Percentiles rank a stretch among this genome's conserved stretches.
Conservation (phyloP, 352 stramenopile species). For the Blastocystis sp. region DNA sequence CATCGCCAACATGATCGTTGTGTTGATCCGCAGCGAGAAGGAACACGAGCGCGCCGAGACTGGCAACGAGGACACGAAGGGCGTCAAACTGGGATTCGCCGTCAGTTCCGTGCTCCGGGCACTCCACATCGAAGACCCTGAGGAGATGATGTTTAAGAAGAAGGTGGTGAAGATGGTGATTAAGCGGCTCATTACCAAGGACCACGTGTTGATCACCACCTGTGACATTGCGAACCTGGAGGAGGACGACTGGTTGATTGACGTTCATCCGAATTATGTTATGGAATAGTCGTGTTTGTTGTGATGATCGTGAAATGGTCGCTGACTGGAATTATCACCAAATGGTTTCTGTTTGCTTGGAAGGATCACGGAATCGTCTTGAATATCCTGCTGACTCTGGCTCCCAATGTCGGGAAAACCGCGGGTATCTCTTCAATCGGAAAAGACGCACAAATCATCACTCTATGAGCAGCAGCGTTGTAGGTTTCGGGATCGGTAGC, state of each 20-base stretch:
- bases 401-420: too few relatives aligned
- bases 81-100: slow-evolving; percentile 66
- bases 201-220: slow-evolving; percentile 60
- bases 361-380: not conserved
- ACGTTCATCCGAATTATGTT: slow-evolving; percentile 58
- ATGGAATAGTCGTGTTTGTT: slow-evolving; percentile 28
- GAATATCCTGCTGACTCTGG: too few relatives aligned
- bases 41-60: slow-evolving; percentile 25
- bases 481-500: not conserved
- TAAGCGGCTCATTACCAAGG: slow-evolving; percentile 67
- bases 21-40: slow-evolving; percentile 65
- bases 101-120: slow-evolving; percentile 69
- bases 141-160: slow-evolving; percentile 66
- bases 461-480: slow-evolving; percentile 7
- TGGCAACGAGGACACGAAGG: slow-evolving; percentile 63
- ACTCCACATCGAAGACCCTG: slow-evolving; percentile 65
- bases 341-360: not conserved
- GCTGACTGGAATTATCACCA: not conserved
- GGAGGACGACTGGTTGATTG: slow-evolving; percentile 53
- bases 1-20: slow-evolving; percentile 70
- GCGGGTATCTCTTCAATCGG: not conserved
- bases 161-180: slow-evolving; percentile 68
- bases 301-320: not conserved
- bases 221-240: slow-evolving; percentile 51
- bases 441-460: not conserved